These are phyloP conservation scores for Apiospora koreana DNA, from an alignment of 2,329 filamentous ascomycete species.

Conservation along the genomic window DNA sequence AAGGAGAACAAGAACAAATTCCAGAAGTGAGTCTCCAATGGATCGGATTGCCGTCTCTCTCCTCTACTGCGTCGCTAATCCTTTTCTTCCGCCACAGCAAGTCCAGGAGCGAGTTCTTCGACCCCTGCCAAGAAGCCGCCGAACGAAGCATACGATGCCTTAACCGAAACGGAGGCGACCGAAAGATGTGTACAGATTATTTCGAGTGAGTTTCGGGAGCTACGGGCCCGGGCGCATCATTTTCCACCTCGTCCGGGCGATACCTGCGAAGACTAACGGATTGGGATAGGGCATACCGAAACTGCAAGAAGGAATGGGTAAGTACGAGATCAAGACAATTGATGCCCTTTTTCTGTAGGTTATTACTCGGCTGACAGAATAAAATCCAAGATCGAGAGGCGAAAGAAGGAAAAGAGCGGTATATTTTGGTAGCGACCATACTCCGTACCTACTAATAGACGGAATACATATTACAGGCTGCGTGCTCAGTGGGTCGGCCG, in stretches of 20 bases:
- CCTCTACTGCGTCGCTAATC: conserved; percentile 4
- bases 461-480: too few species aligned
- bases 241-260: not conserved
- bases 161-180: conserved; percentile 83
- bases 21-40: conserved; percentile 52
- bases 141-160: conserved; percentile 83
- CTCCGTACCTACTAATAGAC: too few species aligned
- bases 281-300: conserved; percentile 74
- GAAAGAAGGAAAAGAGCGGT: conserved; percentile 31
- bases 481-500: not conserved
- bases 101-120: conserved; percentile 84
- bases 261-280: conserved; percentile 9
- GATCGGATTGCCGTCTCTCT: not conserved
- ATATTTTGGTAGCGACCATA: conserved; percentile 20
- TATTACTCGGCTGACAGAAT: not conserved
- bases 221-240: not conserved
- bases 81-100: conserved; percentile 60
- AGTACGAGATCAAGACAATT: conserved; percentile 22
- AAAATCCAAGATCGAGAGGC: conserved; percentile 31
- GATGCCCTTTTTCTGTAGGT: not conserved
- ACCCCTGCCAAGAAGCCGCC: conserved; percentile 94
- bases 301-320: conserved; percentile 96
- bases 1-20: conserved; percentile 65
- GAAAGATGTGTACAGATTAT: conserved; percentile 89
- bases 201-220: conserved; percentile 71